Evolutionary conservation across 345 rosid species (phyloP).

Genomic region (Capsella bursapastoris): DNA sequence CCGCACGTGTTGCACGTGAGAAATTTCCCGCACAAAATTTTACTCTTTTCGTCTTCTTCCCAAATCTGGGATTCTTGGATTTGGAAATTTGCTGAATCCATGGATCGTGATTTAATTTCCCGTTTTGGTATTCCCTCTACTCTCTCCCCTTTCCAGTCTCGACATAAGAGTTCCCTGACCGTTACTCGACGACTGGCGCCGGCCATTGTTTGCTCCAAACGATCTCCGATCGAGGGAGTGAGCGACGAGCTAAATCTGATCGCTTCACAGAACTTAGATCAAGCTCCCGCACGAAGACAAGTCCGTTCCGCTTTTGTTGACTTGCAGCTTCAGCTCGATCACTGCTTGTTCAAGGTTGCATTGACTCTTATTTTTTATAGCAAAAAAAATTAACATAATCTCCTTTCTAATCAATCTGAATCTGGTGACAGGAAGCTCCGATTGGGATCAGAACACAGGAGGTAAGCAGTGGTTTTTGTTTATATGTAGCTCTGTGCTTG

Average conservation of each 20-base stretch:
- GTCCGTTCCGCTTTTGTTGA: slow-evolving; percentile 75
- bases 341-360: slow-evolving; percentile 77
- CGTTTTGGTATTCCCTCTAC: slow-evolving; percentile 20
- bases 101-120: slow-evolving; percentile 40
- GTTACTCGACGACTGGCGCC: slow-evolving; percentile 5
- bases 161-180: neutral
- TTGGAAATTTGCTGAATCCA: slow-evolving; percentile 25
- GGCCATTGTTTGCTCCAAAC: slow-evolving; percentile 31
- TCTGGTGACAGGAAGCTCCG: slow-evolving; percentile 69
- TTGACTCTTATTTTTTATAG: neutral
- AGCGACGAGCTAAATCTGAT: slow-evolving; percentile 68
- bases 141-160: slow-evolving; percentile 9
- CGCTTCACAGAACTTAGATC: slow-evolving; percentile 71
- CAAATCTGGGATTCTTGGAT: slow-evolving; percentile 16
- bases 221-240: slow-evolving; percentile 58
- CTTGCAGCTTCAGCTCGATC: slow-evolving; percentile 78
- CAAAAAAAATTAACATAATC: neutral
- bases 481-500: neutral
- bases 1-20: slow-evolving; percentile 40
- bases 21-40: slow-evolving; percentile 42
- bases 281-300: slow-evolving; percentile 70
- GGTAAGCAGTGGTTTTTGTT: slow-evolving; percentile 50
- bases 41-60: slow-evolving; percentile 28
- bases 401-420: slow-evolving; percentile 21
- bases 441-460: slow-evolving; percentile 75